These are phyloP conservation scores for Debaryomyces psychrophilus DNA, from an alignment of 1,139 yeast genomes.

Conservation along the genomic window DNA sequence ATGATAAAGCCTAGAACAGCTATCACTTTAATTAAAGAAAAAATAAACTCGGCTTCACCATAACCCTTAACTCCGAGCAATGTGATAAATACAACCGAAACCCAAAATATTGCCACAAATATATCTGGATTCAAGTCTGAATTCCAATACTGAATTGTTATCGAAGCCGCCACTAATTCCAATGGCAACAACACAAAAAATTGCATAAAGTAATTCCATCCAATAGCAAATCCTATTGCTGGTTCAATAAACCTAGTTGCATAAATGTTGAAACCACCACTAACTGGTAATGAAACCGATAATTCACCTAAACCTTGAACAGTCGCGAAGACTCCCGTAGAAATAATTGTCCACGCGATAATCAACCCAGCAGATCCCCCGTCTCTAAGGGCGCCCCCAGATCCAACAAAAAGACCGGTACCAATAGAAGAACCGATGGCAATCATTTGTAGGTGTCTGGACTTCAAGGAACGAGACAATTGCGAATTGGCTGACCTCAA, in stretches of 20 bases:
- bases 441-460: slow-evolving; percentile 58
- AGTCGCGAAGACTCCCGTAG: slow-evolving; percentile 33
- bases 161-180: slow-evolving; percentile 46
- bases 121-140: slow-evolving; percentile 39
- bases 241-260: slow-evolving; percentile 46
- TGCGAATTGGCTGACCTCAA: slow-evolving; percentile 43
- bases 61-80: slow-evolving; percentile 46
- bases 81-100: slow-evolving; percentile 38
- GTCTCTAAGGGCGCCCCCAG: slow-evolving; percentile 41
- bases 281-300: slow-evolving; percentile 41
- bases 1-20: slow-evolving; percentile 47
- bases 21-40: slow-evolving; percentile 40
- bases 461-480: slow-evolving; percentile 36
- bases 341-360: slow-evolving; percentile 47
- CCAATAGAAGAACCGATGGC: slow-evolving; percentile 88
- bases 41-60: slow-evolving; percentile 49
- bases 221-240: slow-evolving; percentile 45
- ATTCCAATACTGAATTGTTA: slow-evolving; percentile 46
- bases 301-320: slow-evolving; percentile 48
- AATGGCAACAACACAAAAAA: slow-evolving; percentile 37
- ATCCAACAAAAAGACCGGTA: slow-evolving; percentile 41
- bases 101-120: slow-evolving; percentile 43
- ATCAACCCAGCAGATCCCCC: slow-evolving; percentile 74
- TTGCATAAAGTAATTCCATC: slow-evolving; percentile 49
- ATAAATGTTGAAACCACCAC: slow-evolving; percentile 44